These are phyloP conservation scores for Diaporthe velutina DNA, from an alignment of 2,329 filamentous ascomycete species.

Conservation along the genomic window DNA sequence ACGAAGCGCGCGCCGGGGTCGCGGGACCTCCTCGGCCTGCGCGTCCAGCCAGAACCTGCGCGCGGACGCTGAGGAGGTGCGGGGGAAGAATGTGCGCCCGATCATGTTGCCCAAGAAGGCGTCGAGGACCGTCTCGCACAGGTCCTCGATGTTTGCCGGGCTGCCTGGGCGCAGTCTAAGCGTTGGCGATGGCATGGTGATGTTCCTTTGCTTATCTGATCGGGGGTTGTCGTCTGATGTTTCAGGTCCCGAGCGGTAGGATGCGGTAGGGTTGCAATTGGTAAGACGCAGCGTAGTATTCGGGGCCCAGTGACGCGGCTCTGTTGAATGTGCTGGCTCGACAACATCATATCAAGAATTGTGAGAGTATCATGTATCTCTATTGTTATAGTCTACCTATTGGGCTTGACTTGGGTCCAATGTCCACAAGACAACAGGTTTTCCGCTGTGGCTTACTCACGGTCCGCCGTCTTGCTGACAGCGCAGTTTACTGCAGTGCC, in stretches of 20 bases:
- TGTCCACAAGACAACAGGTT: neutral
- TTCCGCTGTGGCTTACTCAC: neutral
- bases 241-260: constrained; percentile 1
- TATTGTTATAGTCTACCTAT: neutral
- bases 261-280: constrained; percentile 14
- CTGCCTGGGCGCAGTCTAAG: constrained; percentile 54
- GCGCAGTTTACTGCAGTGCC: neutral
- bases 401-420: neutral
- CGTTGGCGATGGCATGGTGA: constrained; percentile 17
- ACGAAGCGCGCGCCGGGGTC: constrained; percentile 55
- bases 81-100: constrained; percentile 53
- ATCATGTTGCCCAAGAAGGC: constrained; percentile 58
- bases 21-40: constrained; percentile 54
- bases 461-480: neutral
- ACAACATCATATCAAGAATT: neutral
- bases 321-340: neutral
- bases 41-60: constrained; percentile 52
- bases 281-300: neutral
- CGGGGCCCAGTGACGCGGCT: constrained; percentile 20
- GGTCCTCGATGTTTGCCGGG: constrained; percentile 53
- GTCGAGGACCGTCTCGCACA: constrained; percentile 59
- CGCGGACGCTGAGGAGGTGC: constrained; percentile 42
- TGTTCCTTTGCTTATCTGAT: neutral
- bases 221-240: constrained; percentile 17
- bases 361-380: neutral